Evolutionary conservation across 2,329 filamentous ascomycete genomes (phyloP), one percentile per base, ranked within the genome.

Genomic region (Diplocarpon rosae): DNA sequence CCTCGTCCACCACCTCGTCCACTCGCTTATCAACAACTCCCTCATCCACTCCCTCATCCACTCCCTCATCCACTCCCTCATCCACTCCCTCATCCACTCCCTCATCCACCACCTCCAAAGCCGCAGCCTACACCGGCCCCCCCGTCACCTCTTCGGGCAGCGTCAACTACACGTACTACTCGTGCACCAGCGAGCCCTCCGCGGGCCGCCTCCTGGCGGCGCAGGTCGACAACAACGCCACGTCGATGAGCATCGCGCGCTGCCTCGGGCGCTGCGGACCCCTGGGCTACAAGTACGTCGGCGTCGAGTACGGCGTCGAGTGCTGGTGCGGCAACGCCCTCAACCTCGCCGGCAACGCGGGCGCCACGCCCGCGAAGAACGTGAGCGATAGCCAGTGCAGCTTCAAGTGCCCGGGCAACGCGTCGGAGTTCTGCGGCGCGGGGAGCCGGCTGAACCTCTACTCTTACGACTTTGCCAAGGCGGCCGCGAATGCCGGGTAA

Each of bases 241-340:
- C 53, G n/a, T n/a, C 13, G 24, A 63, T 65, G 58, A 64, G 59
- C 0, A 53, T 63, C 13, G 51, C 53, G 12, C 46, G 45, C 24
- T 65, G 63, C 46, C 56, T 63, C 1, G 27, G 46, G 7, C 45
- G 47, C 37, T 64, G 62, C 57, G 30, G 11, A 5, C 30, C 30
- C 4, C 52, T 49, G 41, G 48, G 52, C 14, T 64, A 60, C 52
- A 43, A 49, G 11, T 66, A 63, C 45, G 63, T 62, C 5, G 66
- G 65, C 2, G 53, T 66, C 14, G 63, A 66, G 53, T 63, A 64
- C 43, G 63, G 63, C 7, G 52, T 56, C 0, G 60, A 68, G 49
- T 69, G 68, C 55, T 67, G 63, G 56, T 69, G 66, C 39, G 63
- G 62, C 13, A 56, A 64, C 39, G 42, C 44, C 0, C 35, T 59